Percentiles rank a stretch among this genome's conserved stretches.
Conservation (phyloP, 139 green algal species). For the Pseudopediastrum boryanum region DNA sequence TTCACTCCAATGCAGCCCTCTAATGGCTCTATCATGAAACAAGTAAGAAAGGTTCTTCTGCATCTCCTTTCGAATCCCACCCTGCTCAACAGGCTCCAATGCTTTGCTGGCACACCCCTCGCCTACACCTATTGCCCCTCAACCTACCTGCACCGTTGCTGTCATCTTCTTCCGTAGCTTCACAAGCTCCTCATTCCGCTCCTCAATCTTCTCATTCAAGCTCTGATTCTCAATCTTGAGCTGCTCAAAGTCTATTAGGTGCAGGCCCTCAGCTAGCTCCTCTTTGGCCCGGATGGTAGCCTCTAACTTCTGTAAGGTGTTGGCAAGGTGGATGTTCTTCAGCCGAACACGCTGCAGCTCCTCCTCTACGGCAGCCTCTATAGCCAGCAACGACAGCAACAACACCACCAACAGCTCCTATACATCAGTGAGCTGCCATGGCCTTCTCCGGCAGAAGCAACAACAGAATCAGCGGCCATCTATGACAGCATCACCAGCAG, state of each 20-base stretch:
- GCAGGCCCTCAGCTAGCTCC: slow-evolving; percentile 81
- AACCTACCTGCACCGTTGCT: slow-evolving; percentile 74
- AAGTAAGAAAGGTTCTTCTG: too few relatives aligned
- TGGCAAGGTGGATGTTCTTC: slow-evolving; percentile 71
- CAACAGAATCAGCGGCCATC: too few relatives aligned
- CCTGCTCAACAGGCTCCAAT: too few relatives aligned
- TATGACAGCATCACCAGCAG: too few relatives aligned
- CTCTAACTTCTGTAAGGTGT: slow-evolving; percentile 44
- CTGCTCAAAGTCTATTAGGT: slow-evolving; percentile 96
- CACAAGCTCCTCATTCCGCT: slow-evolving; percentile 86
- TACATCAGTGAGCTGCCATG: too few relatives aligned
- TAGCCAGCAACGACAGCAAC: neutral
- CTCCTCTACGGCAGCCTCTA: slow-evolving; percentile 55
- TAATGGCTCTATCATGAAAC: too few relatives aligned
- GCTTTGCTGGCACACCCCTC: too few relatives aligned
- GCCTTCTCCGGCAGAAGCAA: too few relatives aligned
- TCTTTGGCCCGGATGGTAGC: slow-evolving; percentile 39
- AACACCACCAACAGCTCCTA: too few relatives aligned
- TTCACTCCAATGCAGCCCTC: too few relatives aligned
- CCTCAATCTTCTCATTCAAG: slow-evolving; percentile 88
- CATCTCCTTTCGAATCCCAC: too few relatives aligned
- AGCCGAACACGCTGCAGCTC: slow-evolving; percentile 68
- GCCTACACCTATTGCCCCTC: neutral
- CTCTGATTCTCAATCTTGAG: slow-evolving; percentile 93
- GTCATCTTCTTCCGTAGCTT: slow-evolving; percentile 87